phyloP scores from a whole-genome alignment of 2,329 filamentous ascomycete genomes.

The Calonectria pseudoreteaudii region DNA sequence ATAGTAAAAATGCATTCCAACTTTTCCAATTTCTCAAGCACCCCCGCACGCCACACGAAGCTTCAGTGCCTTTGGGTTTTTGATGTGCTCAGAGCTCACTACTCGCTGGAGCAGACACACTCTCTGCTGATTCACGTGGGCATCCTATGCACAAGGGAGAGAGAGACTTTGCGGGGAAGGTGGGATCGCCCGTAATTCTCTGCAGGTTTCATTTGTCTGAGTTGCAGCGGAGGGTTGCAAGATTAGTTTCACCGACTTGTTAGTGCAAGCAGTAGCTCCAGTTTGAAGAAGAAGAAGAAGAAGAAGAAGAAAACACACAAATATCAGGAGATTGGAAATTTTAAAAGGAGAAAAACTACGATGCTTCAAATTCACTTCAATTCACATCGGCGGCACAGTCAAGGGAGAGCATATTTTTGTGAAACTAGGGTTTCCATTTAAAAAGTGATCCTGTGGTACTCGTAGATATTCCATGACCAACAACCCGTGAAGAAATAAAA shows the following conservation, averaged over 20 bases:
- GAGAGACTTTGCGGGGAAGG: background rate
- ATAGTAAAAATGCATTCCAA: constrained; percentile 20
- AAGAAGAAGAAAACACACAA: background rate
- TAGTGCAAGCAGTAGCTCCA: background rate
- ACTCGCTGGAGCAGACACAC: no score
- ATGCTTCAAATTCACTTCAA: background rate
- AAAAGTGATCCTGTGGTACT: constrained; percentile 40
- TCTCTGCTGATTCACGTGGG: background rate
- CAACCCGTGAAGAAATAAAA: constrained; percentile 35
- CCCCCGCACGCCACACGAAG: constrained; percentile 1
- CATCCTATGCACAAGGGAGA: background rate
- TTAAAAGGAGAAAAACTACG: no score
- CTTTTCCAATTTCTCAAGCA: background rate
- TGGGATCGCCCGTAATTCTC: background rate
- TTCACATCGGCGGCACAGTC: background rate
- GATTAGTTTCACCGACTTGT: background rate
- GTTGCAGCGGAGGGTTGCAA: background rate
- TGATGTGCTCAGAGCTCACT: background rate
- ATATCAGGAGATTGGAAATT: background rate
- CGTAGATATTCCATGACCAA: constrained; percentile 36
- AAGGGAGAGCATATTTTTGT: background rate
- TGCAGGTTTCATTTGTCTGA: background rate
- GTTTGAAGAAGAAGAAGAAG: background rate
- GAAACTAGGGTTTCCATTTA: constrained; percentile 36
- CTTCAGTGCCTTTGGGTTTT: background rate